phyloP scores from a whole-genome alignment of 2,329 filamentous ascomycete genomes.

The Penicillium brasilianum region DNA sequence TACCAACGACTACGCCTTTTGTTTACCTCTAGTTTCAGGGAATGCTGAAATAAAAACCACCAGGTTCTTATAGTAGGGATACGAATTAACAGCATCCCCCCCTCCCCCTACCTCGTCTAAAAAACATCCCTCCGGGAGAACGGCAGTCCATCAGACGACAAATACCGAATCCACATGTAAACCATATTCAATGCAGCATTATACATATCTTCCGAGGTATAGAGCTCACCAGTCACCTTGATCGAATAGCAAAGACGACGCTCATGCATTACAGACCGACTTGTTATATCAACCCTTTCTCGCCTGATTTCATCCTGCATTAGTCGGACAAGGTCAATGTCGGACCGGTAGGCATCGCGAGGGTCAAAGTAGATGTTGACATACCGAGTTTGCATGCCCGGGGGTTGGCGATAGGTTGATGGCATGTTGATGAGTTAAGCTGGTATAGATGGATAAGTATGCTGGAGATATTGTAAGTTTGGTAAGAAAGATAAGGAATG shows the following conservation, averaged over 20 bases:
- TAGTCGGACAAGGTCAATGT: conserved; percentile 1
- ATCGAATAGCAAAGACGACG: not conserved
- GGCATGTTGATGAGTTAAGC: not conserved
- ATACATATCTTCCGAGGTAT: not conserved
- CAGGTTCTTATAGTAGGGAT: not conserved
- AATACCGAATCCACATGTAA: not conserved
- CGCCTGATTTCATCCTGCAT: not conserved
- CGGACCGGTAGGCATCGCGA: not conserved
- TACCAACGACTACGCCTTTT: not conserved
- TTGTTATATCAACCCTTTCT: not conserved
- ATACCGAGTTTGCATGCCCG: not conserved
- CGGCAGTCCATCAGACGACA: not conserved
- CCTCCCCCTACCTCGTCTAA: not conserved
- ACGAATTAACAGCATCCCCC: too few species aligned
- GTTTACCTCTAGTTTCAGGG: not conserved
- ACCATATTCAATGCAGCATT: not conserved
- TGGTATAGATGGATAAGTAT: not conserved
- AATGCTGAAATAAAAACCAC: not conserved
- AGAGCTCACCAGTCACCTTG: not conserved
- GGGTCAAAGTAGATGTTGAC: not conserved
- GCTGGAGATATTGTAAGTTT: not conserved
- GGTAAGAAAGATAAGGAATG: not conserved
- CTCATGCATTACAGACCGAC: not conserved
- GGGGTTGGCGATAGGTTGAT: not conserved
- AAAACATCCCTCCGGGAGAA: not conserved